Evolutionary conservation across 1,139 yeast genomes (phyloP).

Genomic region (Citeromyces hawaiiensis): DNA sequence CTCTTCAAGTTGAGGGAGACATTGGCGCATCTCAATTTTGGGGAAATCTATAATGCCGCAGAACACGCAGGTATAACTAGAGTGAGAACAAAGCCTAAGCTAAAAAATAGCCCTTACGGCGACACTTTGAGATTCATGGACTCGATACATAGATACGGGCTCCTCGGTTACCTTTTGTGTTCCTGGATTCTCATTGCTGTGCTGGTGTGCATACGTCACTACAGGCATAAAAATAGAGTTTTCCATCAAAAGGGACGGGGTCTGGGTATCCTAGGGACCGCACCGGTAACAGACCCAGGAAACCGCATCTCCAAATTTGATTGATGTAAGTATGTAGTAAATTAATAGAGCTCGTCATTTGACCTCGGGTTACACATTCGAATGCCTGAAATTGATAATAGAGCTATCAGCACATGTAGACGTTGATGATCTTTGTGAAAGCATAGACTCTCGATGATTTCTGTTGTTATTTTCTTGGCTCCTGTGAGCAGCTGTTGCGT

Average conservation of each 20-base stretch:
- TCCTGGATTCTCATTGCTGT: constrained; percentile 9
- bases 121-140: constrained; percentile 27
- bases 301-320: constrained; percentile 2
- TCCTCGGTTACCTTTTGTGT: constrained; percentile 24
- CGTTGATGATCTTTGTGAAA: too few species aligned
- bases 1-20: constrained; percentile 12
- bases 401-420: too few species aligned
- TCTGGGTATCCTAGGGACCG: constrained; percentile 2
- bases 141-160: constrained; percentile 27
- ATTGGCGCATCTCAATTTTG: constrained; percentile 15
- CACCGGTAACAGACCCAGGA: background rate
- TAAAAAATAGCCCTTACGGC: constrained; percentile 33
- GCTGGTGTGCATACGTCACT: constrained; percentile 3
- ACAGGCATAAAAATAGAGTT: background rate
- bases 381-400: too few species aligned
- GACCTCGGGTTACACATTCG: too few species aligned
- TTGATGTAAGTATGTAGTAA: background rate
- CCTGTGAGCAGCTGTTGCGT: too few species aligned
- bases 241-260: constrained; percentile 1
- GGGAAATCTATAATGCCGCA: constrained; percentile 6
- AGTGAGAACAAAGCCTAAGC: constrained; percentile 8
- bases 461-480: too few species aligned
- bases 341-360: background rate
- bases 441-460: too few species aligned
- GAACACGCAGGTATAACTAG: constrained; percentile 4